Conservation (phyloP, 2,329 filamentous ascomycete species). For the Hansfordia pulvinata region DNA sequence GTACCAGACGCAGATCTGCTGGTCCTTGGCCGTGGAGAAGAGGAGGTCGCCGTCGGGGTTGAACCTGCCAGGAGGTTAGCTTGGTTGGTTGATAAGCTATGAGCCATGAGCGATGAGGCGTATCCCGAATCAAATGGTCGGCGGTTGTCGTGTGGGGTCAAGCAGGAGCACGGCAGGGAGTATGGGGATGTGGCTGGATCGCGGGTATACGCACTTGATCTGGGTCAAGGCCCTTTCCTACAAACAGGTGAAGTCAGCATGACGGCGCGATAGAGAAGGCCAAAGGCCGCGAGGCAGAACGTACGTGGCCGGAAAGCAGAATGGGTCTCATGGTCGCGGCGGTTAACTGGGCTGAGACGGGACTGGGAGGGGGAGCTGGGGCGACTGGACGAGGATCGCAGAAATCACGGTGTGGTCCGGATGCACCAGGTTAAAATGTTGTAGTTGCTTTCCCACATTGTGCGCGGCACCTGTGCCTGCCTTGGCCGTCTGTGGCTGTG, state of each 20-base stretch:
- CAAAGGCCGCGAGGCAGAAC: conserved; percentile 1
- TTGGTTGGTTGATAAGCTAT: no score
- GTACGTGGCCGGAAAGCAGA: conserved; percentile 81
- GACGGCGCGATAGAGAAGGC: background rate
- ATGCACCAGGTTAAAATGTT: no score
- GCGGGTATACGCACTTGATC: conserved; percentile 52
- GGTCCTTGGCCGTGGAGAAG: conserved; percentile 92
- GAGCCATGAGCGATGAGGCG: no score
- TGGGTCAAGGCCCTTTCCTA: conserved; percentile 88
- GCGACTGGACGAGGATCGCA: no score
- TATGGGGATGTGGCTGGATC: conserved; percentile 2
- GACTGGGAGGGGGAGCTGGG: no score
- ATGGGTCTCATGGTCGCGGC: conserved; percentile 80
- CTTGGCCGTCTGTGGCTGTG: no score
- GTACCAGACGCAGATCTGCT: conserved; percentile 94
- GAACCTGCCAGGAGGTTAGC: no score
- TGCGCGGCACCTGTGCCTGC: no score
- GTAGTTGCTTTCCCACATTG: no score
- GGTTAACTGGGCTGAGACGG: conserved; percentile 1
- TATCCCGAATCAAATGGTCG: no score
- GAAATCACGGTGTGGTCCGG: no score
- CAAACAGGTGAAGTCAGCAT: conserved; percentile 4
- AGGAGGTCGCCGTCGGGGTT: conserved; percentile 93
- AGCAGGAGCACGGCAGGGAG: conserved; percentile 2
- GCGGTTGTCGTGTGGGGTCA: conserved; percentile 6